phyloP scores from a whole-genome alignment of 73 alveolate genomes.

The Tetrahymena borealis region DNA sequence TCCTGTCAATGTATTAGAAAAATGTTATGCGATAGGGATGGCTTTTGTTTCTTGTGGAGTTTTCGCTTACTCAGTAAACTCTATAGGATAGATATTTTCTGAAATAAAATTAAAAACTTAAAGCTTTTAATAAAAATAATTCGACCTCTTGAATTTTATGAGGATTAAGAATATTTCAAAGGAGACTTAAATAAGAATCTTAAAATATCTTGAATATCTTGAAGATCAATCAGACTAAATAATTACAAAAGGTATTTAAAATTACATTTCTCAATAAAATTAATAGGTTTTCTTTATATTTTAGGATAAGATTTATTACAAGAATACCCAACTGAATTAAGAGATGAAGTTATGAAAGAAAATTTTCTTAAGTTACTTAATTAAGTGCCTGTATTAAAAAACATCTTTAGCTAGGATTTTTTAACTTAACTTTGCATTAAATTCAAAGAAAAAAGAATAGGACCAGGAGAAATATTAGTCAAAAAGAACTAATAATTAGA shows the following conservation, averaged over 20 bases:
- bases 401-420: neutral
- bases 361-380: neutral
- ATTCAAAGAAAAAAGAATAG: neutral
- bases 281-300: neutral
- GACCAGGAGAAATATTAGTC: neutral
- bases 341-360: neutral
- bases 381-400: neutral
- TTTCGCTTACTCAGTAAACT: constrained; percentile 20
- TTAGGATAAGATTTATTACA: neutral
- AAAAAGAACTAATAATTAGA: neutral
- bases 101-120: neutral
- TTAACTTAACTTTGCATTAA: neutral
- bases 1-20: constrained; percentile 8
- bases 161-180: neutral
- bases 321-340: neutral
- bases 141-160: neutral
- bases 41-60: constrained; percentile 24
- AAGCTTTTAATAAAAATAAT: neutral
- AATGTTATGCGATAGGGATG: constrained; percentile 3
- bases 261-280: neutral
- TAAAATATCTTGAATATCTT: neutral
- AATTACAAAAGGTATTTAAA: neutral
- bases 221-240: neutral
- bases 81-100: constrained; percentile 25
- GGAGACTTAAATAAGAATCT: neutral